Conservation (phyloP, 2,329 filamentous ascomycete genomes). For the Corniculantispora saksenae region DNA sequence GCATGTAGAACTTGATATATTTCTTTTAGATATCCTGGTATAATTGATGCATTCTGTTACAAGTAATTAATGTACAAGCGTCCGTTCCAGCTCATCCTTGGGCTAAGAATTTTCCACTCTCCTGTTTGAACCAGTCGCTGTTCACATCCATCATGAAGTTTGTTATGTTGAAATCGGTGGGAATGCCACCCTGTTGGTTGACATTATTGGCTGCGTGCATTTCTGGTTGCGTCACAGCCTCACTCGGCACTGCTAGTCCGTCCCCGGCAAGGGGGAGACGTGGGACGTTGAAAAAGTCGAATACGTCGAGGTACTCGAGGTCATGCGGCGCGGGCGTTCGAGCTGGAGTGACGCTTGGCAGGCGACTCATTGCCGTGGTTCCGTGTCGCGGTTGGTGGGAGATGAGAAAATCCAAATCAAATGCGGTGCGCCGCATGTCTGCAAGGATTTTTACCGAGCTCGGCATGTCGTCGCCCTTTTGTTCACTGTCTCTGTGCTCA, state of each 20-base stretch:
- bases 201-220: conserved; percentile 32
- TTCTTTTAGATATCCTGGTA: background rate
- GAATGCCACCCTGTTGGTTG: conserved; percentile 26
- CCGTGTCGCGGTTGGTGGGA: conserved; percentile 70
- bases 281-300: conserved; percentile 93
- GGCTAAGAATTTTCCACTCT: conserved; percentile 30
- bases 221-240: conserved; percentile 26
- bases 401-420: conserved; percentile 87
- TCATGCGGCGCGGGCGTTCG: conserved; percentile 77
- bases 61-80: background rate
- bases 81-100: background rate
- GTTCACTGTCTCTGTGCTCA: conserved; percentile 79
- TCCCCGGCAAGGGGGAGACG: conserved; percentile 55
- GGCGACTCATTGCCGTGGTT: conserved; percentile 41
- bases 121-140: conserved; percentile 70
- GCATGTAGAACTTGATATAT: background rate
- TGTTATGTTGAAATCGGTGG: conserved; percentile 73
- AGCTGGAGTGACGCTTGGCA: conserved; percentile 59
- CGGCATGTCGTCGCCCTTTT: conserved; percentile 71
- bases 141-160: conserved; percentile 76
- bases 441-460: conserved; percentile 83
- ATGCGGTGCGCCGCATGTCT: conserved; percentile 88
- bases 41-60: background rate
- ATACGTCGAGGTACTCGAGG: conserved; percentile 87
- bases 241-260: conserved; percentile 24